These are phyloP conservation scores for Mycena vulgaris DNA, from an alignment of 768 basidiomycete species.

Conservation along the genomic window DNA sequence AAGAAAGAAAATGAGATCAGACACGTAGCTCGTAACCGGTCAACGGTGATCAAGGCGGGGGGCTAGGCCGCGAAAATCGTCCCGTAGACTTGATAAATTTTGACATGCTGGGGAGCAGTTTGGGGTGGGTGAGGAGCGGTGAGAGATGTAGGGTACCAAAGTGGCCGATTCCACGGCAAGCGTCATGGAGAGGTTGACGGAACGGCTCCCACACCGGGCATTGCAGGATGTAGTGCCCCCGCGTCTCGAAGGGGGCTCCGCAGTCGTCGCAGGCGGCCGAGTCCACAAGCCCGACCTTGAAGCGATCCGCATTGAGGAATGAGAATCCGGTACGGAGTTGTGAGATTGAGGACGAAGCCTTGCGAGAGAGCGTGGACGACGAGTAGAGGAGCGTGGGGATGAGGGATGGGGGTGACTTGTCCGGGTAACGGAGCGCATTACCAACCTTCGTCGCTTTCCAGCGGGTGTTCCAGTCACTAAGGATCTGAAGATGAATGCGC, in stretches of 20 bases:
- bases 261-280: not conserved
- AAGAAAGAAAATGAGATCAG: too few relatives aligned
- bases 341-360: not conserved
- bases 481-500: not conserved
- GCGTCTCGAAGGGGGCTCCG: not conserved
- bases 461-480: not conserved
- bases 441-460: not conserved
- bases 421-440: not conserved
- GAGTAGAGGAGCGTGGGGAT: not conserved
- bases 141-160: not conserved
- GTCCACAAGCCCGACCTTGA: not conserved
- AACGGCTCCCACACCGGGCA: too few relatives aligned
- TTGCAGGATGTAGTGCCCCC: not conserved
- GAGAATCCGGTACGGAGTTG: not conserved
- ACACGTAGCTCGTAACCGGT: too few relatives aligned
- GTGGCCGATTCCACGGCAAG: not conserved
- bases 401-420: not conserved
- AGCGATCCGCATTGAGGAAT: not conserved
- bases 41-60: too few relatives aligned
- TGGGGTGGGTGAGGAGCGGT: slow-evolving; percentile 4
- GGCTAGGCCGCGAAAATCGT: not conserved
- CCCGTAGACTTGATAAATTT: not conserved
- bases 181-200: not conserved
- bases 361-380: not conserved
- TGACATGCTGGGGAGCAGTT: not conserved